A percentile compares a stretch with the other conserved stretches of the same genome.
Evolutionary conservation across 176 grass and related monocot species (phyloP).

Genomic region (Thalia dealbata): DNA sequence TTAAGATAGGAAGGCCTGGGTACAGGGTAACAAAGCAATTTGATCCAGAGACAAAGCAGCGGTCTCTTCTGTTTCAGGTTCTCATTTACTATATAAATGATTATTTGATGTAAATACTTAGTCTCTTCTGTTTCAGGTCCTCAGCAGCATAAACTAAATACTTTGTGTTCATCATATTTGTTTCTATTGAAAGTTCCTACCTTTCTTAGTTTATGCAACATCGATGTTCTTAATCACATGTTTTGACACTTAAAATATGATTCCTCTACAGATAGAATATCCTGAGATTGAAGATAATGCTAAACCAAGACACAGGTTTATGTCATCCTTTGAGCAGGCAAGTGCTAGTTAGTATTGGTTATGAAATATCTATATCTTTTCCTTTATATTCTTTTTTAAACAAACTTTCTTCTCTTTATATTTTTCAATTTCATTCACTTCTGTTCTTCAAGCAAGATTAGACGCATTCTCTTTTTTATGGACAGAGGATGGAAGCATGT

Average conservation of each 20-base stretch:
- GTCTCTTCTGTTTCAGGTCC: no score
- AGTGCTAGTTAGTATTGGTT: not conserved
- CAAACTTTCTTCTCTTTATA: not conserved
- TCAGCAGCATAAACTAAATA: no score
- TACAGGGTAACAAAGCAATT: constrained; percentile 95
- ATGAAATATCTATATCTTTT: no score
- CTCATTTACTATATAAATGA: not conserved
- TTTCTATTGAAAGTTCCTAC: no score
- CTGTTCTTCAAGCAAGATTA: constrained; percentile 16
- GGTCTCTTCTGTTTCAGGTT: constrained; percentile 93
- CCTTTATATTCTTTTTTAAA: not conserved
- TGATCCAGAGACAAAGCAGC: constrained; percentile 75
- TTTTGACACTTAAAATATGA: not conserved
- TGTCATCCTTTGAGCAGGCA: constrained; percentile 98
- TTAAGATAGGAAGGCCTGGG: constrained; percentile 93
- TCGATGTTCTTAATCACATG: not conserved
- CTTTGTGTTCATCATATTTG: no score
- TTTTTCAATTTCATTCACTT: constrained; percentile 1
- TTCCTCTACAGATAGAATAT: constrained; percentile 64
- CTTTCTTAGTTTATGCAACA: not conserved
- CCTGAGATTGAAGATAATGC: constrained; percentile 91
- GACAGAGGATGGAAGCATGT: constrained; percentile 75
- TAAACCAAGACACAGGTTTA: constrained; percentile 90
- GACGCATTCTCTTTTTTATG: not conserved
- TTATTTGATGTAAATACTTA: no score